Base-by-base conservation (phyloP, 2,329 filamentous ascomycete species). In the Colletotrichum chrysophilum region DNA sequence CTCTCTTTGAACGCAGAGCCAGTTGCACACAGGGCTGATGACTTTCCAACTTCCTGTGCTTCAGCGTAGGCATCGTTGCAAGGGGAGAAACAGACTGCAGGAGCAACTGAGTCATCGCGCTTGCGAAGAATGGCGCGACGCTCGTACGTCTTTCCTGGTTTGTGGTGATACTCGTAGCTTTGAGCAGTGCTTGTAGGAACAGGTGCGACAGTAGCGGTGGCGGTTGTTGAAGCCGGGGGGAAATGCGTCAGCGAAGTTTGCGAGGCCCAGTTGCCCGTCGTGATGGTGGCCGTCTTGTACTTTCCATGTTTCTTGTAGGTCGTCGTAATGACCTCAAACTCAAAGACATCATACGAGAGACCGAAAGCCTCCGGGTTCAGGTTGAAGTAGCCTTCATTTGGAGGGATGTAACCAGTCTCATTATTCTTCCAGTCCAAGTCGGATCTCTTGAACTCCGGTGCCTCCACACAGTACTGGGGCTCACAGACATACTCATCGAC, bases 321-420 rank as follows among this genome's bases (percentile, higher is more conserved):
- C 70, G 83, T 83, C 7, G 85, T 79, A 13, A 86, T 79, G 2
- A 85, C 78, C 7, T 88, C 79, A 28, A 87, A 83, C 24, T 87
- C 86, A 76, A 93, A 94, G 21, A 94, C 92, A 56, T 89, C 89
- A 74, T 91, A 93, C 66, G 87, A 89, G 18, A 94, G 84, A 6
- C 92, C 93, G 74, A 94, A 95, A 0, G 87, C 87, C 2, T 86
- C 81, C 0, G 93, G 91, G 71, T 92, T 86, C n/a, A 94, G 86
- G 74, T 94, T 89, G 84, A 92, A 94, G 80, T 94, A 94, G 5
- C 88, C 90, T 0, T 86, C 80, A 1, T 85, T 86, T 2, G 89
- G 86, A 3, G 88, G 88, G 77, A 89, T 92, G 79, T 89, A 91
- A 18, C 83, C 77, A 0, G 89, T 91, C 58, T 85, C 72, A 71